Base-by-base conservation (phyloP, 768 basidiomycete genomes). In the Albatrellus ellisii region DNA sequence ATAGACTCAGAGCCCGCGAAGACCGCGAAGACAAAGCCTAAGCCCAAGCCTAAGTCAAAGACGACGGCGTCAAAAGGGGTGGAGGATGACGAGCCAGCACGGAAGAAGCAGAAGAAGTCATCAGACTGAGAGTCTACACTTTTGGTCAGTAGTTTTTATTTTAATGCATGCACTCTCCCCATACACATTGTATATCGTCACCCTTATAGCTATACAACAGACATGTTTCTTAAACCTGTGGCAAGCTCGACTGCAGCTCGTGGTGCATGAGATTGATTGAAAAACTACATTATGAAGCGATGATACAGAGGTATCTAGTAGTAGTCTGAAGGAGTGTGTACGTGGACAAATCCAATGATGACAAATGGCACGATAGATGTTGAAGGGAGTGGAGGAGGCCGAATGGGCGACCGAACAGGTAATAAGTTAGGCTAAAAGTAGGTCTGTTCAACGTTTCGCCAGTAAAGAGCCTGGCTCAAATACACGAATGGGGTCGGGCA, bases 391-490 rank as follows among this genome's bases (percentile, higher is more conserved):
- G 17, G 29, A 31, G 12, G 29, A 36, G 20, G 6, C 20, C 20
- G 35, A 21, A 36, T 36, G 25, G 15, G 25, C 25, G 20, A 18
- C 35, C 20, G n/a, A 36, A 39, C 57, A 45, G 2, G 64, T 55
- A 11, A 64, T 51, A 2, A 56, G 54, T 37, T 55, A 55, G 50
- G 60, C 40, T 3, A 24, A 43, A 32, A 37, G 32, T 34, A 26
- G 28, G 38, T 14, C 38, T 28, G 38, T 33, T 61, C 56, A 69
- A 54, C 63, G 64, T 49, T 76, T 76, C 27, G 68, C 71, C 29
- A 88, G 61, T 25, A 88, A 68, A 7, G 84, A 86, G 17, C 85
- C 85, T 15, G 80, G 80, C 48, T 79, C 79, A 51, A 88, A 88
- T 7, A 73, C 62, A 43, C 70, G 62, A 29, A 60, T 54, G 44